These are phyloP conservation scores for Dillenia turbinata DNA, from an alignment of 164 flowering plant species.

Conservation along the genomic window DNA sequence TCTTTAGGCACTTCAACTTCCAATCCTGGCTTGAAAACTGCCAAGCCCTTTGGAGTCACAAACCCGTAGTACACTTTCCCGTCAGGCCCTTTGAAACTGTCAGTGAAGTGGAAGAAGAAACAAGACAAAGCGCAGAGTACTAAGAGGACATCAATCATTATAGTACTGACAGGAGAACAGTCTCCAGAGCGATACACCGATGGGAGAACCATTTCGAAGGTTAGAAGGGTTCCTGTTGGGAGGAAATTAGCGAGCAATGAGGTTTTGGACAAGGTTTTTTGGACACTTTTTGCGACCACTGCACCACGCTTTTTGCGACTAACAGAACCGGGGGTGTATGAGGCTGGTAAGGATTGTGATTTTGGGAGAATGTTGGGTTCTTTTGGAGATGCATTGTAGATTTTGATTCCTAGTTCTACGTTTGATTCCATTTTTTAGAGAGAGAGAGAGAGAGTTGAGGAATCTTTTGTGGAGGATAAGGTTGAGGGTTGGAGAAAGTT, in stretches of 20 bases:
- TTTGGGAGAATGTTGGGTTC: background rate
- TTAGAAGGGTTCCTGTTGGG: constrained; percentile 94
- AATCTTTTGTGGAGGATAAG: no score
- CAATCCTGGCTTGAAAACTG: constrained; percentile 65
- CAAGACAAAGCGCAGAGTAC: constrained; percentile 75
- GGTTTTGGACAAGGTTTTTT: constrained; percentile 77
- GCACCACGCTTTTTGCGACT: constrained; percentile 33
- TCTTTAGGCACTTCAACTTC: constrained; percentile 61
- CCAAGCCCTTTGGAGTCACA: constrained; percentile 70
- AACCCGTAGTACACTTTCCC: constrained; percentile 85
- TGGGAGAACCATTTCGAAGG: constrained; percentile 91
- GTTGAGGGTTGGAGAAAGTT: no score
- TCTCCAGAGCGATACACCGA: constrained; percentile 51
- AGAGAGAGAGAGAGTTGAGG: background rate
- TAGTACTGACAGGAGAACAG: constrained; percentile 55
- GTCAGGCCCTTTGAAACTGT: constrained; percentile 72
- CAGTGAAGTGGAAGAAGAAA: constrained; percentile 98
- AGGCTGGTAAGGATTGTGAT: no score
- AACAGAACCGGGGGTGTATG: background rate
- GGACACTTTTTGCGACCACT: constrained; percentile 51
- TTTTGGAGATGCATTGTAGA: constrained; percentile 42
- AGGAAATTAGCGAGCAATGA: constrained; percentile 88
- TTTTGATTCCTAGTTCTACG: constrained; percentile 43
- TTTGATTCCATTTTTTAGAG: constrained; percentile 32
- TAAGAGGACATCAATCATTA: constrained; percentile 55